Evolutionary conservation across 1,139 yeast species (phyloP).

Genomic region (Pichia sp.): DNA sequence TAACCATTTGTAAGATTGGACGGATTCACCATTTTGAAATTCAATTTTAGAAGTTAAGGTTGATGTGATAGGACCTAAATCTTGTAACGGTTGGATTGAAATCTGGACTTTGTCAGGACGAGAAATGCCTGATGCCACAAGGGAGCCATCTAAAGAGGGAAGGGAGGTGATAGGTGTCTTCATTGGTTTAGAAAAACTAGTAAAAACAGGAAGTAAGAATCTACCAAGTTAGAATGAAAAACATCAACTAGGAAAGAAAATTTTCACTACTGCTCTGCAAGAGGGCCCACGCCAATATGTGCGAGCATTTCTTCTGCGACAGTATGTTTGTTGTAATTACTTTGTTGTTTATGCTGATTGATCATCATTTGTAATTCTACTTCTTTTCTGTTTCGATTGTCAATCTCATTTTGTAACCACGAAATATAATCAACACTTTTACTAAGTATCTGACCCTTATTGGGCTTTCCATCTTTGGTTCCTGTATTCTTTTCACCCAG

Average conservation of each 20-base stretch:
- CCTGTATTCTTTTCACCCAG: slow-evolving; percentile 44
- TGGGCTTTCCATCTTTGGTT: slow-evolving; percentile 84
- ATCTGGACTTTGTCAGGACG: slow-evolving; percentile 29
- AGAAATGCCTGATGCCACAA: slow-evolving; percentile 21
- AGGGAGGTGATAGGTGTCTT: slow-evolving; percentile 11
- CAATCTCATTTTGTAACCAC: slow-evolving; percentile 67
- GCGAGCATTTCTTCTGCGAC: slow-evolving; percentile 78
- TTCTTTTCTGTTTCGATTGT: slow-evolving; percentile 69
- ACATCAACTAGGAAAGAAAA: not conserved
- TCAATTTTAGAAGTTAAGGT: slow-evolving; percentile 22
- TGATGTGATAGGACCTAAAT: slow-evolving; percentile 3
- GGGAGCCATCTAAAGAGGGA: slow-evolving; percentile 13
- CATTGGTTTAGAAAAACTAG: slow-evolving; percentile 1
- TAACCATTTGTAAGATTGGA: slow-evolving; percentile 28
- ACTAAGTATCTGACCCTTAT: slow-evolving; percentile 83
- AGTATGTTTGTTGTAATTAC: slow-evolving; percentile 45
- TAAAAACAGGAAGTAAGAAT: not conserved
- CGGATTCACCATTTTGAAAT: slow-evolving; percentile 26
- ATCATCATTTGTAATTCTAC: slow-evolving; percentile 44
- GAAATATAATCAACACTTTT: slow-evolving; percentile 82
- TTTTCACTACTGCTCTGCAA: slow-evolving; percentile 32
- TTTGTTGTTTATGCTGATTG: not conserved
- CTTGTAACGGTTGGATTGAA: slow-evolving; percentile 21
- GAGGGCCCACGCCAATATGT: slow-evolving; percentile 75
- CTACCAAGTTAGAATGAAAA: not conserved